Conservation (phyloP, 148 eudicot species). For the Heliosperma pusillum region DNA sequence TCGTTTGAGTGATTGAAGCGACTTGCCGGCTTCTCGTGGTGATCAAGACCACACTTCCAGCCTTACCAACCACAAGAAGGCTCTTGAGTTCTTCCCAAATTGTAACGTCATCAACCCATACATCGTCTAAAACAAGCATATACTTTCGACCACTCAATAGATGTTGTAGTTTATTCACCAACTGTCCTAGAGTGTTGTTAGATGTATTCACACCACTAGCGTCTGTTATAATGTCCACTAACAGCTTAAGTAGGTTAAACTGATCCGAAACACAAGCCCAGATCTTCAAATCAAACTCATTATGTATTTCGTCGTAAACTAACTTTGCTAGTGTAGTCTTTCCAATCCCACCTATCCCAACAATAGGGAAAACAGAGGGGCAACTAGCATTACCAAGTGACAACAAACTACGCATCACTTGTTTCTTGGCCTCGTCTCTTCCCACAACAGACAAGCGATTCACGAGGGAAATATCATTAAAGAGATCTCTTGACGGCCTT, state of each 20-base stretch:
- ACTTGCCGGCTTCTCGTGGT: constrained; percentile 21
- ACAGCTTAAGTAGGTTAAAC: background rate
- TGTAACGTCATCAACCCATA: too few species aligned
- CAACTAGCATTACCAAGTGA: background rate
- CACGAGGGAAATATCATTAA: constrained; percentile 18
- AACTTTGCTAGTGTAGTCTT: constrained; percentile 28
- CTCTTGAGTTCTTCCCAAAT: too few species aligned
- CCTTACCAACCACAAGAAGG: too few species aligned
- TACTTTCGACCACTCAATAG: too few species aligned
- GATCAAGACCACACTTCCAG: constrained; percentile 21
- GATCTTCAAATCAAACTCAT: constrained; percentile 15
- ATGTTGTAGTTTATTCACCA: background rate
- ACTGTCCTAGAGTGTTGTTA: background rate
- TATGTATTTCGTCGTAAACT: constrained; percentile 15
- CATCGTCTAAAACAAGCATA: too few species aligned
- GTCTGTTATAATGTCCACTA: constrained; percentile 16
- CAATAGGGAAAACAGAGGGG: constrained; percentile 21
- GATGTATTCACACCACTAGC: background rate
- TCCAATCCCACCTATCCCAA: constrained; percentile 35
- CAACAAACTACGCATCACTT: background rate
- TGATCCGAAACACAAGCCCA: constrained; percentile 38
- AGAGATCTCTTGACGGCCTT: background rate
- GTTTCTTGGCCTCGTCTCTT: constrained; percentile 16
- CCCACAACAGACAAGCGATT: constrained; percentile 20
- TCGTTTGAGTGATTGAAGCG: too few species aligned